A percentile compares a stretch with the other conserved stretches of the same genome.
These are phyloP conservation scores for Zygoascus ofunaensis DNA, from an alignment of 805 yeast genomes.

Conservation along the genomic window DNA sequence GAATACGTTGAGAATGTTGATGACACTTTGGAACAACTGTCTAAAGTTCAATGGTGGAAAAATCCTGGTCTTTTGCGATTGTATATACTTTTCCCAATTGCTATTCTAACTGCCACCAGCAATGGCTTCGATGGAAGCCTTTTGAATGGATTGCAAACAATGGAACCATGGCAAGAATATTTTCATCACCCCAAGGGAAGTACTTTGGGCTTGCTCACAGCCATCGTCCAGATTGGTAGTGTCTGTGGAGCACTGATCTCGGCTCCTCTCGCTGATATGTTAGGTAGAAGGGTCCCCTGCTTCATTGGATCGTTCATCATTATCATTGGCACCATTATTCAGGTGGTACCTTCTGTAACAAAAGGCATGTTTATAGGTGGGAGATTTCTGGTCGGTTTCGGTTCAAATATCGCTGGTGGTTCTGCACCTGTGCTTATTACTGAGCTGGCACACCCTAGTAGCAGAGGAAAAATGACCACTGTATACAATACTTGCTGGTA, in stretches of 20 bases:
- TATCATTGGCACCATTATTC: slow-evolving; percentile 50
- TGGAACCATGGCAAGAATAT: not conserved
- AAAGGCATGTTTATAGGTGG: slow-evolving; percentile 63
- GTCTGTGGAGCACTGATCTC: slow-evolving; percentile 19
- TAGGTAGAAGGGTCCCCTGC: slow-evolving; percentile 57
- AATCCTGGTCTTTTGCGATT: too few relatives aligned
- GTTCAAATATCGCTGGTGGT: slow-evolving; percentile 64
- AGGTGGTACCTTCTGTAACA: slow-evolving; percentile 26
- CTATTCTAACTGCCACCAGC: too few relatives aligned
- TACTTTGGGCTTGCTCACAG: slow-evolving; percentile 8
- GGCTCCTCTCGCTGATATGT: slow-evolving; percentile 37
- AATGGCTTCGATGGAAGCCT: too few relatives aligned
- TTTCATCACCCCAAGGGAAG: slow-evolving; percentile 8
- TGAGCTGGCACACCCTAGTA: slow-evolving; percentile 55
- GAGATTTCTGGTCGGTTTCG: slow-evolving; percentile 60
- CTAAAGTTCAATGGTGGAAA: too few relatives aligned
- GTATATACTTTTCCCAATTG: too few relatives aligned
- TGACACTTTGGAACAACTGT: too few relatives aligned
- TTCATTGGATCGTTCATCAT: slow-evolving; percentile 45
- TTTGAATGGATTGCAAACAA: too few relatives aligned
- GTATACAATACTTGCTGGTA: slow-evolving; percentile 60
- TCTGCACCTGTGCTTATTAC: slow-evolving; percentile 69
- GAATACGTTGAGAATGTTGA: too few relatives aligned
- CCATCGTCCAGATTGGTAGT: slow-evolving; percentile 2
- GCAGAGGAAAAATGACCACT: slow-evolving; percentile 53